Percentiles rank a stretch among this genome's conserved stretches.
Evolutionary conservation across 2,329 filamentous ascomycete species (phyloP).

Genomic region (Aspergillus jensenii): DNA sequence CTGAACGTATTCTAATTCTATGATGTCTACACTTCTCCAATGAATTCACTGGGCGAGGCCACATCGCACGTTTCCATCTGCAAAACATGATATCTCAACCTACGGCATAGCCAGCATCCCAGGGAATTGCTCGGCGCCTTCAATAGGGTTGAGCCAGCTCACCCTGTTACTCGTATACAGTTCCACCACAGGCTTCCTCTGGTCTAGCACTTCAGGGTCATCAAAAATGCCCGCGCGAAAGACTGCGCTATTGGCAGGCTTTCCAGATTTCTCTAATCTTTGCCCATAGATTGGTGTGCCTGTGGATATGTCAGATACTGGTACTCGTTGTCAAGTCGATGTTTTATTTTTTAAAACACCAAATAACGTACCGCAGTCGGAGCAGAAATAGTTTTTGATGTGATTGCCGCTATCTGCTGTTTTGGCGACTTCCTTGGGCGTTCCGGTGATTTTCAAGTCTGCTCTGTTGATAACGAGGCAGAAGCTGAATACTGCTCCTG

Average conservation of each 20-base stretch:
- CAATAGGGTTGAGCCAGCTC: not conserved
- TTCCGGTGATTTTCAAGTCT: not conserved
- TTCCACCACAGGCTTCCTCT: not conserved
- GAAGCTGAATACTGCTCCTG: not conserved
- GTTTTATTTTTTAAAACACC: too few relatives aligned
- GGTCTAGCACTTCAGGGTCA: not conserved
- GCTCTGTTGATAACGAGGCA: not conserved
- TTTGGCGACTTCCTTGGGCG: not conserved
- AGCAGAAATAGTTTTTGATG: not conserved
- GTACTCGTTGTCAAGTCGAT: too few relatives aligned
- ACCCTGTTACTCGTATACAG: not conserved
- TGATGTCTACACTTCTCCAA: too few relatives aligned
- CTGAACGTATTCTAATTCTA: too few relatives aligned
- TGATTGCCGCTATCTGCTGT: not conserved
- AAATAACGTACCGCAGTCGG: not conserved
- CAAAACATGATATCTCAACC: too few relatives aligned
- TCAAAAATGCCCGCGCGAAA: not conserved
- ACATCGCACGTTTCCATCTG: too few relatives aligned
- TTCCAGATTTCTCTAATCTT: not conserved
- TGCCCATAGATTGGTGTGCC: not conserved
- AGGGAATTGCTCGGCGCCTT: not conserved
- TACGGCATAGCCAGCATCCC: not conserved
- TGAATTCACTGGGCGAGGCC: too few relatives aligned
- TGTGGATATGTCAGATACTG: not conserved
- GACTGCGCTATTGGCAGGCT: not conserved